Evolutionary conservation across 1,139 yeast species (phyloP).

Genomic region (Sugiyamaella pinicola): DNA sequence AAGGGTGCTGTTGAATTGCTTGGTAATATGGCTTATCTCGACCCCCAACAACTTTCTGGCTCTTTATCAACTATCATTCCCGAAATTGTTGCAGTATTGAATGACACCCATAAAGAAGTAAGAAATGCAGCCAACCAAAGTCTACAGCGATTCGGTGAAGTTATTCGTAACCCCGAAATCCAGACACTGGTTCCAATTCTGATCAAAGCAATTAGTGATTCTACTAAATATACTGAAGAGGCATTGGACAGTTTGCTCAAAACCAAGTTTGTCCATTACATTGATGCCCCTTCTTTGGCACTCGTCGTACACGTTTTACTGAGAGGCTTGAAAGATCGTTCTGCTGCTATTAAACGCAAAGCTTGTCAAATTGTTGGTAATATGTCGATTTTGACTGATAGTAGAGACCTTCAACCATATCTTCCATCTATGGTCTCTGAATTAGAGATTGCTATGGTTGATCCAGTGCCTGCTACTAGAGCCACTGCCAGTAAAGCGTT

Average conservation of each 20-base stretch:
- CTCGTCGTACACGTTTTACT: slow-evolving; percentile 91
- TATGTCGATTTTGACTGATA: slow-evolving; percentile 93
- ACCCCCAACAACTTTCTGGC: slow-evolving; percentile 89
- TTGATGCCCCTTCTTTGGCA: slow-evolving; percentile 97
- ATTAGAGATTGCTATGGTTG: slow-evolving; percentile 93
- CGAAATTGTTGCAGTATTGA: slow-evolving; percentile 91
- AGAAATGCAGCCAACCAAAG: slow-evolving; percentile 92
- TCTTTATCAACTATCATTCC: slow-evolving; percentile 91
- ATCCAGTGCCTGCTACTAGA: slow-evolving; percentile 95
- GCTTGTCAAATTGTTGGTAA: slow-evolving; percentile 98
- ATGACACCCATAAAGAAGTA: slow-evolving; percentile 95
- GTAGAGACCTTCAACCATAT: slow-evolving; percentile 83
- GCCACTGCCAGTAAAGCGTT: slow-evolving; percentile 97
- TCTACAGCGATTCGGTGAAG: slow-evolving; percentile 91
- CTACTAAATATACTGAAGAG: slow-evolving; percentile 81
- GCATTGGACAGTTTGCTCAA: slow-evolving; percentile 85
- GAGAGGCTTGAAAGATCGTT: slow-evolving; percentile 92
- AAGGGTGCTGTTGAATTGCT: slow-evolving; percentile 94
- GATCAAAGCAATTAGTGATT: slow-evolving; percentile 93
- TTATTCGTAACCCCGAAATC: slow-evolving; percentile 95
- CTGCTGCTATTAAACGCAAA: slow-evolving; percentile 87
- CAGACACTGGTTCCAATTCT: slow-evolving; percentile 86
- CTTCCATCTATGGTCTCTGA: slow-evolving; percentile 74
- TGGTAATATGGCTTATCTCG: slow-evolving; percentile 97
- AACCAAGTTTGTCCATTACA: slow-evolving; percentile 95